Conservation (phyloP, 2,329 filamentous ascomycete genomes). For the Microsporum canis region DNA sequence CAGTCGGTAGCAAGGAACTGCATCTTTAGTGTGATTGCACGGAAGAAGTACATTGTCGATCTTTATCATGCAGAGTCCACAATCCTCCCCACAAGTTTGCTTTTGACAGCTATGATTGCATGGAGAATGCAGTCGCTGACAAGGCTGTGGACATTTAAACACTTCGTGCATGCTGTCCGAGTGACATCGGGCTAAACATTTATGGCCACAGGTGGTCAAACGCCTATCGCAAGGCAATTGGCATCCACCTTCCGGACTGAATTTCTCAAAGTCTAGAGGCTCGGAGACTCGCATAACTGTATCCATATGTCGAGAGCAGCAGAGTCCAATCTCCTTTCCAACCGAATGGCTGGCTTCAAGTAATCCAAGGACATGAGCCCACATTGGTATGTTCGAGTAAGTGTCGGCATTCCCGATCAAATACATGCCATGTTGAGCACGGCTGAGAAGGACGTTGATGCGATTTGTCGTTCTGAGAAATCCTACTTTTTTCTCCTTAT, state of each 20-base stretch:
- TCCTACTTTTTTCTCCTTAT: conserved; percentile 17
- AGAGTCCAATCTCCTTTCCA: conserved; percentile 3
- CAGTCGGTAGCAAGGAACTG: conserved; percentile 27
- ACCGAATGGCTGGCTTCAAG: conserved; percentile 2
- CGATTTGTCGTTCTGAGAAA: conserved; percentile 26
- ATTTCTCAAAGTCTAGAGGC: conserved; percentile 47
- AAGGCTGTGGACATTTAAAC: conserved; percentile 33
- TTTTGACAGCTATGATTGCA: conserved; percentile 35
- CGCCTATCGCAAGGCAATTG: conserved; percentile 37
- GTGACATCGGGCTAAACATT: conserved; percentile 37
- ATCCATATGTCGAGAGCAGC: conserved; percentile 50
- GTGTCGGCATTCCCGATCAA: conserved; percentile 20
- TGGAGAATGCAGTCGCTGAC: conserved; percentile 24
- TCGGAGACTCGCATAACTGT: conserved; percentile 39
- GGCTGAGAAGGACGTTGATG: conserved; percentile 24
- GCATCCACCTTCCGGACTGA: conserved; percentile 54
- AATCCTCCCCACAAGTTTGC: conserved; percentile 32
- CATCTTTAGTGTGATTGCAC: conserved; percentile 24
- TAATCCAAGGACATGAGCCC: conserved; percentile 8
- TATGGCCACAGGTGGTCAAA: conserved; percentile 35
- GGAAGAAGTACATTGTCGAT: conserved; percentile 18
- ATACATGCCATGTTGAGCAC: conserved; percentile 26
- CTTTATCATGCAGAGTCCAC: conserved; percentile 25
- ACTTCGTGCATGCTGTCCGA: conserved; percentile 33
- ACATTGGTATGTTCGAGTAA: conserved; percentile 8